Evolutionary conservation across 2,329 filamentous ascomycete genomes (phyloP), one percentile per base, ranked within the genome.

Genomic region (Aspergillus sp.): DNA sequence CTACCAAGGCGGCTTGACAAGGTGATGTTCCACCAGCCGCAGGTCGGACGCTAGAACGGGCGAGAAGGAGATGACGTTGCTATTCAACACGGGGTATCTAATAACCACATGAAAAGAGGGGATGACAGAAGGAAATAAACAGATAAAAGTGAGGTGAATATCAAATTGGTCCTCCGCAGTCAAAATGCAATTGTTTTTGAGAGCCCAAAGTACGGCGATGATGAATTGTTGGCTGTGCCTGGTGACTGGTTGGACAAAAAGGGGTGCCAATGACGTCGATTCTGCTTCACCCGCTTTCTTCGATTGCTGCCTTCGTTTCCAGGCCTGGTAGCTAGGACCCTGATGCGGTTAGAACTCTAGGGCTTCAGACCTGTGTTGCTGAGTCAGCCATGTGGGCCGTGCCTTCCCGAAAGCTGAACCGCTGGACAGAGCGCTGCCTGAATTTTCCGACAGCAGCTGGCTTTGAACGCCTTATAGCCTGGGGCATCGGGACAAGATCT

Each of bases 1-100:
- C 69, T 68, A 66, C 58, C 55, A 62, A 66, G 61, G 66, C 62
- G 64, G 27, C 27, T 31, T 31, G 62, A 60, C 55, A 48, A 47
- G 21, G 33, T 52, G 48, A 51, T 55, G 27, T 23, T 50, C 27
- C 27, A 31, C 45, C 45, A 39, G 47, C 39, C 40, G 46, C 53
- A 45, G 43, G 45, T 41, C 15, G 27, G 53, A 41, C 52, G 43
- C 52, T 54, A 56, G 53, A 43, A 44, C 44, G 33, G 50, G 44
- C 27, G 49, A 51, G 17, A 50, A 27, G 23, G 51, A 23, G 25
- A 37, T 35, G 37, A 39, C 52, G 52, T 48, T 41, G 43, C 25
- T 31, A 33, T 46, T 40, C 35, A 46, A 33, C 9, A 31, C 23
- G 35, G 15, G 51, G 41, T 53, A 46, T 46, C 27, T 43, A 31